Conservation (phyloP, 352 stramenopile species). For the Globisporangium nagaii region DNA sequence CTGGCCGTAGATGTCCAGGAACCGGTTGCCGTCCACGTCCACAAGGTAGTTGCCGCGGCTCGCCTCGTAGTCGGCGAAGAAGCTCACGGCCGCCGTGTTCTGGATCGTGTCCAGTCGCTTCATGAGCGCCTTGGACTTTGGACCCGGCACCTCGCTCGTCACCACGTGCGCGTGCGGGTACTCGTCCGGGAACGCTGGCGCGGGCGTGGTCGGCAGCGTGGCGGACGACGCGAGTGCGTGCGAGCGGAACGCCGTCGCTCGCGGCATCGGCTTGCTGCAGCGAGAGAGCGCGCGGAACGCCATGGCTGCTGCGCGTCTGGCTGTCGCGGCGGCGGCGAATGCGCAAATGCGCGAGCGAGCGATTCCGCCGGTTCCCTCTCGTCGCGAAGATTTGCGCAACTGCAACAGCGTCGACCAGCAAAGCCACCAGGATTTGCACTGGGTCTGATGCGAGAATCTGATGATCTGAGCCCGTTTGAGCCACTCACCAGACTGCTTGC, state of each 20-base stretch:
- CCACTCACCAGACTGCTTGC: too few relatives aligned
- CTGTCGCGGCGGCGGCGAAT: background rate
- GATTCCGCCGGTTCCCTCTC: too few relatives aligned
- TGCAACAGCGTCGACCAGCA: too few relatives aligned
- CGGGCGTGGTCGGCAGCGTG: constrained; percentile 32
- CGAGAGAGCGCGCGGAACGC: background rate
- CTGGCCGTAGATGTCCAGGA: constrained; percentile 80
- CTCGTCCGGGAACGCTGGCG: constrained; percentile 60
- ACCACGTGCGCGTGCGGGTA: constrained; percentile 43
- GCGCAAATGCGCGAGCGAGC: too few relatives aligned
- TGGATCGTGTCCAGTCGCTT: constrained; percentile 45
- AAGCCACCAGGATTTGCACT: too few relatives aligned
- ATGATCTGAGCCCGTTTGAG: too few relatives aligned
- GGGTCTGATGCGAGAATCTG: too few relatives aligned
- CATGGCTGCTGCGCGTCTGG: background rate
- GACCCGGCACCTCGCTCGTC: constrained; percentile 50
- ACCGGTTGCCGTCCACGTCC: constrained; percentile 80
- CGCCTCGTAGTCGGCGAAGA: constrained; percentile 73
- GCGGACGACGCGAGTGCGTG: background rate
- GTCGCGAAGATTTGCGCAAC: too few relatives aligned
- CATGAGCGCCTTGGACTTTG: constrained; percentile 59
- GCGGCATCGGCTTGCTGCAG: background rate
- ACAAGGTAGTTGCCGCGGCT: constrained; percentile 84
- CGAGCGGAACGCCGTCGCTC: background rate
- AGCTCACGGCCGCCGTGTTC: constrained; percentile 64